A percentile compares a stretch with the other conserved stretches of the same genome.
Evolutionary conservation across 345 rosid genomes (phyloP).

Genomic region (Cardamine chenopodiifolia): DNA sequence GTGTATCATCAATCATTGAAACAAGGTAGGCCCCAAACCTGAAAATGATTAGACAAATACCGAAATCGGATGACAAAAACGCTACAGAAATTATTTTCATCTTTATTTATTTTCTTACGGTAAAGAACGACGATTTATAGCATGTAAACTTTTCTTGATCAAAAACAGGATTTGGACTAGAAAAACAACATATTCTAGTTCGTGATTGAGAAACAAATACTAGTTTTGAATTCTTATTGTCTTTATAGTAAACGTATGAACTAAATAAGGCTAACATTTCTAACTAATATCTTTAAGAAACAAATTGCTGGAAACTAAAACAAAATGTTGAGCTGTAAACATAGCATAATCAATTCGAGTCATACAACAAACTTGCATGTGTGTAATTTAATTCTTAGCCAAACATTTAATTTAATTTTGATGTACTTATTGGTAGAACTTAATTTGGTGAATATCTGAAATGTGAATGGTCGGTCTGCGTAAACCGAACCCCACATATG

Average conservation of each 20-base stretch:
- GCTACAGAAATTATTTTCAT: background rate
- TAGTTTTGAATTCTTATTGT: background rate
- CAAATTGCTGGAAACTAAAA: background rate
- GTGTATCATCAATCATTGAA: background rate
- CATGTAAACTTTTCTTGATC: background rate
- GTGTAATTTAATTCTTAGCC: conserved; percentile 23
- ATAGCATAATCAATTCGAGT: conserved; percentile 21
- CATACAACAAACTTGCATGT: conserved; percentile 32
- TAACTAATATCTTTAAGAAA: conserved; percentile 16
- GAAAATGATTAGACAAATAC: background rate
- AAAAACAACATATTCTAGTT: background rate
- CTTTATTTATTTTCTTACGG: background rate
- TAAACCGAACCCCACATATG: conserved; percentile 32
- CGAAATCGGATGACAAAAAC: background rate
- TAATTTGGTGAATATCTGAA: conserved; percentile 36
- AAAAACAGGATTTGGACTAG: background rate
- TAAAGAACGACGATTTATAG: background rate
- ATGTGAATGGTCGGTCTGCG: conserved; percentile 35
- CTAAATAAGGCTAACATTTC: background rate
- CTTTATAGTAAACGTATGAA: background rate
- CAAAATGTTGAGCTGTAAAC: conserved; percentile 17
- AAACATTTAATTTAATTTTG: conserved; percentile 30
- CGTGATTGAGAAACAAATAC: background rate
- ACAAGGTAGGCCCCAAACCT: background rate
- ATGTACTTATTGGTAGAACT: conserved; percentile 27